These are phyloP conservation scores for Pythium brachiatum DNA, from an alignment of 352 stramenopile species.

Conservation along the genomic window DNA sequence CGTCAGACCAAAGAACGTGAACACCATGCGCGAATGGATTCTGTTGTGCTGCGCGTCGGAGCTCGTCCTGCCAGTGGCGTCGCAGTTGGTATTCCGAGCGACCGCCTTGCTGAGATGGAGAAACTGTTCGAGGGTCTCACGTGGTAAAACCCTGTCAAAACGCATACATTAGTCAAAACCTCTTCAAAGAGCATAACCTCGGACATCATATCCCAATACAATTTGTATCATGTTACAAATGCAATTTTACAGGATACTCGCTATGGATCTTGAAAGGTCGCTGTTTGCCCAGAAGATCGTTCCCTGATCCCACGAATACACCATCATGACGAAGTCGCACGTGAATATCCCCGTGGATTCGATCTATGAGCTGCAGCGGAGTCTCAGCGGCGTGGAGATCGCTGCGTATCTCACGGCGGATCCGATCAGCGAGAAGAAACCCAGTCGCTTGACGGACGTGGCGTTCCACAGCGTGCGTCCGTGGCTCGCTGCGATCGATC, in stretches of 20 bases:
- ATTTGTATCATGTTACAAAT: too few species aligned
- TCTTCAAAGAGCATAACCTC: too few species aligned
- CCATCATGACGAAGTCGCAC: slow-evolving; percentile 17
- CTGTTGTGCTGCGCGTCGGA: slow-evolving; percentile 1
- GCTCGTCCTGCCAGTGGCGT: not conserved
- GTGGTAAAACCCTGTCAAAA: not conserved
- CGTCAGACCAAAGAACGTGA: slow-evolving; percentile 24
- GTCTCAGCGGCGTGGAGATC: slow-evolving; percentile 51
- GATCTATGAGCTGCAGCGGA: slow-evolving; percentile 61
- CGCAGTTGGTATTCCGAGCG: not conserved
- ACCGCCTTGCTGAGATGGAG: slow-evolving; percentile 1
- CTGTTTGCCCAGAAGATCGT: not conserved
- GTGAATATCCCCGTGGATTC: slow-evolving; percentile 33
- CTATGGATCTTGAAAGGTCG: slow-evolving; percentile 6
- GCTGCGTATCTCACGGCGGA: slow-evolving; percentile 47
- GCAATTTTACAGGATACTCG: too few species aligned
- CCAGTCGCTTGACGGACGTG: slow-evolving; percentile 59
- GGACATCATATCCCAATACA: too few species aligned
- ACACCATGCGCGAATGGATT: slow-evolving; percentile 12
- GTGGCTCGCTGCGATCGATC: slow-evolving; percentile 68
- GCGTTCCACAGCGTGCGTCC: slow-evolving; percentile 61
- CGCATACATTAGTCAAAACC: not conserved
- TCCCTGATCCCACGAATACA: not conserved
- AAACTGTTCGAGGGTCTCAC: not conserved
- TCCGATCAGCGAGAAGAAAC: slow-evolving; percentile 67